Conservation (phyloP, 495 filamentous ascomycete species). For the Lentithecium fluviatile region DNA sequence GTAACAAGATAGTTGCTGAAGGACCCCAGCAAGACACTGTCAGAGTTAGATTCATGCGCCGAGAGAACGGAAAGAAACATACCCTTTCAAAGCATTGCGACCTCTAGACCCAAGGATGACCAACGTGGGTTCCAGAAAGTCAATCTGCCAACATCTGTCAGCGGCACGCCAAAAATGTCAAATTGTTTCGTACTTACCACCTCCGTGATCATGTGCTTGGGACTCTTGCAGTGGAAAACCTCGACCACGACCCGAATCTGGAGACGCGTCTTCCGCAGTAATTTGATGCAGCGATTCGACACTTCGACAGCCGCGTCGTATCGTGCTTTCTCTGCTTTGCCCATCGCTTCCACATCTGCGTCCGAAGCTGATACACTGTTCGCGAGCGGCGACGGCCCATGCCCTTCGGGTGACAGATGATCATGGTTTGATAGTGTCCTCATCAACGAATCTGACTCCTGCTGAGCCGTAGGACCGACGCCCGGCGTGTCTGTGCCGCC, state of each 20-base stretch:
- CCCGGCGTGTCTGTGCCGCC: conserved; percentile 49
- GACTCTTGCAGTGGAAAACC: conserved; percentile 97
- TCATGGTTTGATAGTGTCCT: conserved; percentile 33
- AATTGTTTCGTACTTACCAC: conserved; percentile 38
- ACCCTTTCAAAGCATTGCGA: conserved; percentile 90
- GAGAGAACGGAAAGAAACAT: conserved; percentile 31
- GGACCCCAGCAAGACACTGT: conserved; percentile 83
- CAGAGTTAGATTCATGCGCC: conserved; percentile 22
- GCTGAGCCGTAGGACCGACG: conserved; percentile 63
- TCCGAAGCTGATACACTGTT: conserved; percentile 20
- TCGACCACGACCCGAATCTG: conserved; percentile 91
- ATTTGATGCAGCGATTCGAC: conserved; percentile 71
- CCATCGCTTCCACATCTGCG: conserved; percentile 28
- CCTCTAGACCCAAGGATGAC: conserved; percentile 90
- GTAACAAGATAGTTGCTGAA: conserved; percentile 97
- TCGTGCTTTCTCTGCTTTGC: conserved; percentile 68
- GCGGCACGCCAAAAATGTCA: conserved; percentile 10
- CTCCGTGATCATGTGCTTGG: conserved; percentile 55
- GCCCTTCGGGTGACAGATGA: conserved; percentile 7
- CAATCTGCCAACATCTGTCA: conserved; percentile 60
- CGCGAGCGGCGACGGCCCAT: conserved; percentile 30
- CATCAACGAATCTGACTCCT: conserved; percentile 61
- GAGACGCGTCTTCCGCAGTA: conserved; percentile 83
- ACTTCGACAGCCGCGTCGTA: conserved; percentile 72
- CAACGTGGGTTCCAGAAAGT: conserved; percentile 85